Evolutionary conservation across 352 stramenopile genomes (phyloP), one percentile per base, ranked within the genome.

Genomic region (Peronospora tabacina): DNA sequence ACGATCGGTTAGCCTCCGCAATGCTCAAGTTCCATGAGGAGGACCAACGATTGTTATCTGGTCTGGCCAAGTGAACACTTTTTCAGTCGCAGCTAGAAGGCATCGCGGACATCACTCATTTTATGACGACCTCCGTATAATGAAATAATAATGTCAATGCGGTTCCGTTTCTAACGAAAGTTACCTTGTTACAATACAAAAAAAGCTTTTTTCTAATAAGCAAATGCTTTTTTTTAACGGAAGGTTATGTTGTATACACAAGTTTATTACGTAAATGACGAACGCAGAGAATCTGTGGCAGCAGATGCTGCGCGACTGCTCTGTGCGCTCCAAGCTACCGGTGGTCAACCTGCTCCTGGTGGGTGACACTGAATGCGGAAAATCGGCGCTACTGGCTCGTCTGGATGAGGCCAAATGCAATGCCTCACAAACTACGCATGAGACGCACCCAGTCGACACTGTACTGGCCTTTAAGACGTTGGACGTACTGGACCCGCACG

Each of bases 271-370:
- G 20, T 22, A 38, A 9, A 61, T 44, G 50, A 12, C 46, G 13
- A 41, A 29, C 12, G 47, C 49, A 34, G 54, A 50, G 34, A 85
- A 90, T 61, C 63, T 87, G 30, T 92, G 82, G 82, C 78, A 92
- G 62, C 75, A 87, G 61, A 80, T 92, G 62, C 75, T 92, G 49
- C 74, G 77, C 44, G 78, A 90, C 47, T 85, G 68, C 58, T 89
- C 78, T 28, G 79, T 87, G 65, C 78, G 82, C 39, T 72, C 71
- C 41, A 80, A 81, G 58, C 70, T 92, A 22, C 82, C 82, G 32
- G 58, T 44, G 3, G 78, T 63, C 33, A 82, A 84, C 49, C 55
- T 92, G 49, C 59, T 92, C 17, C 41, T 92, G 35, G 76, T 85
- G 35, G 78, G 82, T 28, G 78, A 88, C 53, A 49, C 70, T 3